These are phyloP conservation scores for Hygrophila difformis DNA, from an alignment of 257 asterid species.

Conservation along the genomic window DNA sequence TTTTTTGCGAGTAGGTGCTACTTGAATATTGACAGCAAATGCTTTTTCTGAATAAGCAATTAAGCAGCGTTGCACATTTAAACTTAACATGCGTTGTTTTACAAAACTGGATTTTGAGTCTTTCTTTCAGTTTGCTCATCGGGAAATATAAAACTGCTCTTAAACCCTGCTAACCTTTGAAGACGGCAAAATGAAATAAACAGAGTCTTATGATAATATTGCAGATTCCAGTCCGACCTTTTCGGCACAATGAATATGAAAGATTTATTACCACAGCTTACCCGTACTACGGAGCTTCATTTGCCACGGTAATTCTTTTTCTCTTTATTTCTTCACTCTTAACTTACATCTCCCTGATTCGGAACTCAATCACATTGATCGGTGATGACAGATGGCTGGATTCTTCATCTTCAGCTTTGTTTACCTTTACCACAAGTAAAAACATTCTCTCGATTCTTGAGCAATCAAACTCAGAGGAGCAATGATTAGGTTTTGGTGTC, in stretches of 20 bases:
- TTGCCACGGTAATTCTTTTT: conserved; percentile 57
- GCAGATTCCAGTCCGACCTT: conserved; percentile 97
- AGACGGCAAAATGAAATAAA: conserved; percentile 6
- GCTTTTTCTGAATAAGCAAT: too few relatives aligned
- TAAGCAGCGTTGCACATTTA: too few relatives aligned
- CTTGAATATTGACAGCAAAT: too few relatives aligned
- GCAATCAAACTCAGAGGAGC: too few relatives aligned
- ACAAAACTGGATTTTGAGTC: not conserved
- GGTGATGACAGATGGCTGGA: conserved; percentile 33
- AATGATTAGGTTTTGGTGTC: too few relatives aligned
- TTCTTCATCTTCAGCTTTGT: conserved; percentile 36
- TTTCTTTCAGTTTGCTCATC: not conserved
- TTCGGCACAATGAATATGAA: conserved; percentile 80
- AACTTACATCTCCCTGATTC: not conserved
- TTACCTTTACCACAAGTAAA: conserved; percentile 36
- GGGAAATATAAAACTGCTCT: not conserved
- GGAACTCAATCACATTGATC: not conserved
- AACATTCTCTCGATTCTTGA: too few relatives aligned
- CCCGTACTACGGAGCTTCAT: conserved; percentile 88
- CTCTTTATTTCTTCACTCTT: not conserved
- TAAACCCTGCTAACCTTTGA: conserved; percentile 1
- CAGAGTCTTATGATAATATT: not conserved
- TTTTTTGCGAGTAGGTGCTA: not conserved
- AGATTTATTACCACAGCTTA: conserved; percentile 77
- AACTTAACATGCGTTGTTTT: too few relatives aligned